Percentiles rank a stretch among this genome's conserved stretches.
phyloP scores from a whole-genome alignment of 2,329 filamentous ascomycete species.

The Fusarium incarnatum region DNA sequence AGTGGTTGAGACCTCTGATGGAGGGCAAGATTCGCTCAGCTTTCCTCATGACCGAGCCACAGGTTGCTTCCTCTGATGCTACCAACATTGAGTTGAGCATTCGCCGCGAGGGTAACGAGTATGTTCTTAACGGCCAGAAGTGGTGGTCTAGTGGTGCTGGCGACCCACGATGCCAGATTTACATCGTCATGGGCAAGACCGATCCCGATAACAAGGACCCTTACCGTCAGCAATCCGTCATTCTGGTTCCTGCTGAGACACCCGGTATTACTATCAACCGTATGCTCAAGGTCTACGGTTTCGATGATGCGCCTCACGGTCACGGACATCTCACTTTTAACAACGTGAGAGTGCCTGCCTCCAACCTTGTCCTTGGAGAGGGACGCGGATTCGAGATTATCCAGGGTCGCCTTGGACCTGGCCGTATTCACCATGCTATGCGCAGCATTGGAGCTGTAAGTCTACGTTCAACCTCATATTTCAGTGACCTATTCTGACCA shows the following conservation, averaged over 20 bases:
- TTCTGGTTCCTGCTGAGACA: constrained; percentile 83
- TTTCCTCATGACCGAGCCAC: constrained; percentile 94
- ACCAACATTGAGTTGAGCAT: constrained; percentile 92
- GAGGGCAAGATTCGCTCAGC: constrained; percentile 88
- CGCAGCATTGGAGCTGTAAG: constrained; percentile 85
- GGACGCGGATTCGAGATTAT: constrained; percentile 98
- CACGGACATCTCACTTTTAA: constrained; percentile 93
- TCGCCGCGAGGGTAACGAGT: constrained; percentile 83
- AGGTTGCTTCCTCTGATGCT: constrained; percentile 89
- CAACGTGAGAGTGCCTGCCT: constrained; percentile 86
- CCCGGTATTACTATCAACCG: constrained; percentile 92
- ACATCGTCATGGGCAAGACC: constrained; percentile 96
- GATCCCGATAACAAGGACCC: constrained; percentile 79
- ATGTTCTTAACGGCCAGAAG: constrained; percentile 95
- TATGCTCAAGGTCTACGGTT: constrained; percentile 94
- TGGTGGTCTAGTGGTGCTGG: constrained; percentile 99
- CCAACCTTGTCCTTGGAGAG: constrained; percentile 90
- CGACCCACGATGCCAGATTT: constrained; percentile 90
- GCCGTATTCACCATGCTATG: constrained; percentile 98
- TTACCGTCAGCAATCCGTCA: constrained; percentile 93
- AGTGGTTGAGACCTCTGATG: constrained; percentile 85
- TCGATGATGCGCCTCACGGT: constrained; percentile 97
- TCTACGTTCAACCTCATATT: constrained; percentile 11
- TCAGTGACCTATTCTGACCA: constrained; percentile 6
- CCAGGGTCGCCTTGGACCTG: constrained; percentile 93